Percentiles rank a stretch among this genome's conserved stretches.
These are phyloP conservation scores for Cercospora berteroae DNA, from an alignment of 2,329 filamentous ascomycete species.

Conservation along the genomic window DNA sequence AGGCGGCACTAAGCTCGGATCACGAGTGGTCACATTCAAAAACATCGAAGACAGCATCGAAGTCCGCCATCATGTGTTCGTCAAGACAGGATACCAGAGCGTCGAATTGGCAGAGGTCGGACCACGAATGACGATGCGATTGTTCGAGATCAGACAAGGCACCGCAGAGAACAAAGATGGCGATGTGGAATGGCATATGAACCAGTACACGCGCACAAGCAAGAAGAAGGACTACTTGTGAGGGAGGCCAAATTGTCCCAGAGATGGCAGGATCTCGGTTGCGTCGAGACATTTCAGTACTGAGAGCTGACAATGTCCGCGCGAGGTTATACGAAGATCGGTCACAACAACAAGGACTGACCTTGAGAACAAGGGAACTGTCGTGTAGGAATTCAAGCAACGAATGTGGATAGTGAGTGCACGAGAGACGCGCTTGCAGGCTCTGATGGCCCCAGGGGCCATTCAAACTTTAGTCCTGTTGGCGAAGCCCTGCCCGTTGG, in stretches of 20 bases:
- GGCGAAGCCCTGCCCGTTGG: not conserved
- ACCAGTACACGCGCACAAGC: constrained; percentile 89
- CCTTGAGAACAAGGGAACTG: no score
- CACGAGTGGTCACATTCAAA: constrained; percentile 86
- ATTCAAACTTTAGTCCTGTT: not conserved
- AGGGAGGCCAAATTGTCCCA: constrained; percentile 28
- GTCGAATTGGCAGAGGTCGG: constrained; percentile 88
- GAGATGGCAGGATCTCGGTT: not conserved
- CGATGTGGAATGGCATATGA: constrained; percentile 94
- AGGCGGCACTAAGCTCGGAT: constrained; percentile 75
- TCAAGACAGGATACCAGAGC: constrained; percentile 84
- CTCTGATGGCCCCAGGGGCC: not conserved
- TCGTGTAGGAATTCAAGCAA: no score
- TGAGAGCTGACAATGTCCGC: not conserved
- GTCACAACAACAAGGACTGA: no score
- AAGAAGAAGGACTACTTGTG: constrained; percentile 94
- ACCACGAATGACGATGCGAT: constrained; percentile 93
- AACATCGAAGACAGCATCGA: constrained; percentile 88
- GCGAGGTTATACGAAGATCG: no score
- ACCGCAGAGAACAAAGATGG: constrained; percentile 93
- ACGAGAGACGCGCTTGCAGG: not conserved
- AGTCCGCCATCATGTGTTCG: constrained; percentile 90
- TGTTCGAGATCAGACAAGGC: constrained; percentile 89
- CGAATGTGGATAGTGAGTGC: not conserved
- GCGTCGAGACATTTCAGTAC: not conserved